Percentiles rank a stretch among this genome's conserved stretches.
phyloP scores from a whole-genome alignment of 2,329 filamentous ascomycete genomes.

The Fusarium miscanthi region DNA sequence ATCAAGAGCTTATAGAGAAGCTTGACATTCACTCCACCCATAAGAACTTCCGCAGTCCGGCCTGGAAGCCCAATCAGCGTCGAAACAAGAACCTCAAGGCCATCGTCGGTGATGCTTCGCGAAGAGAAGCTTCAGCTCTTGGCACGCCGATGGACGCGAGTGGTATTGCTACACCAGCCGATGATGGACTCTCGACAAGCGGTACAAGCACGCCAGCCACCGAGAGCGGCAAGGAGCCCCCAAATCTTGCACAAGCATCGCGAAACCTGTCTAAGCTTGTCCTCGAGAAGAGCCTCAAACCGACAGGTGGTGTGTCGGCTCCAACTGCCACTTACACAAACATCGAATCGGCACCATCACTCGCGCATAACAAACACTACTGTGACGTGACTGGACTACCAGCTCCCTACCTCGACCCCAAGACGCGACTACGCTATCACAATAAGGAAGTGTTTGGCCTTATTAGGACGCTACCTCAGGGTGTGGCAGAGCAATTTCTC shows the following conservation, averaged over 20 bases:
- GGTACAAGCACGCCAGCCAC: conserved; percentile 67
- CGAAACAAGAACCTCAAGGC: conserved; percentile 99
- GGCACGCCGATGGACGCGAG: conserved; percentile 81
- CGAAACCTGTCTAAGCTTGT: conserved; percentile 89
- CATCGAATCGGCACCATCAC: conserved; percentile 91
- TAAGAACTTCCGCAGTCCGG: conserved; percentile 89
- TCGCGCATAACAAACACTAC: conserved; percentile 87
- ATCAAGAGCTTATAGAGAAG: conserved; percentile 86
- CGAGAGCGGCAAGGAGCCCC: conserved; percentile 56
- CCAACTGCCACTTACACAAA: conserved; percentile 92
- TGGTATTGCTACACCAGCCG: conserved; percentile 75
- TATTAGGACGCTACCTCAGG: conserved; percentile 83
- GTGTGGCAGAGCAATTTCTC: conserved; percentile 86
- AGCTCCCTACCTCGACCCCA: conserved; percentile 94
- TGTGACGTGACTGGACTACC: conserved; percentile 95
- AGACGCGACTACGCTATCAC: conserved; percentile 92
- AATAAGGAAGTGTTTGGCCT: conserved; percentile 91
- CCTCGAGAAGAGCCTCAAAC: conserved; percentile 79
- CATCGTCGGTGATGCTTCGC: conserved; percentile 87
- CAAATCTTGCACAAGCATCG: conserved; percentile 89
- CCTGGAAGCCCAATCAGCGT: conserved; percentile 92
- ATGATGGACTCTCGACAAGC: conserved; percentile 67
- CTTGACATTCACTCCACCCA: conserved; percentile 89
- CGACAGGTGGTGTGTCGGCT: conserved; percentile 54
- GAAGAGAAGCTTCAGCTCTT: conserved; percentile 88